Conservation (phyloP, 169 alveolate species). For the Cyclospora cayetanensis region DNA sequence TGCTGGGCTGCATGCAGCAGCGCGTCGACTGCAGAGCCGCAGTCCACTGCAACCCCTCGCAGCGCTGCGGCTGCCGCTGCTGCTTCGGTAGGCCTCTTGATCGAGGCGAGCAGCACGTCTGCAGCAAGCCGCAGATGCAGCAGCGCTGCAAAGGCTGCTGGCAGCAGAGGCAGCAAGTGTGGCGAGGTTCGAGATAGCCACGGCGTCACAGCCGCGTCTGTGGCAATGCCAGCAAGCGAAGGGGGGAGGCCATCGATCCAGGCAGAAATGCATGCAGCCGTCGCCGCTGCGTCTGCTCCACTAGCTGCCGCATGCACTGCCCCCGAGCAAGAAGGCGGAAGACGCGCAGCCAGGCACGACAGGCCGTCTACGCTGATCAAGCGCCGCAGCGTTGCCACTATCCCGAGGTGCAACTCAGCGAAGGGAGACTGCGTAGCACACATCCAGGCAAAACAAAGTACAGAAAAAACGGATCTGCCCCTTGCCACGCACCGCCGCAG, state of each 20-base stretch:
- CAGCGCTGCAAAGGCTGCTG: constrained; percentile 57
- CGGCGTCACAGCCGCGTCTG: constrained; percentile 30
- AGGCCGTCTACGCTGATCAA: constrained; percentile 41
- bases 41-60: constrained; percentile 38
- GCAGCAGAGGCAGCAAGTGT: constrained; percentile 44
- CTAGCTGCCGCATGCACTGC: not conserved
- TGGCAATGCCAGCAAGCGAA: constrained; percentile 47
- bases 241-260: constrained; percentile 35
- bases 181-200: constrained; percentile 39
- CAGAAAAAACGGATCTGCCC: too few relatives aligned
- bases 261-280: not conserved
- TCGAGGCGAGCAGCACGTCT: constrained; percentile 19
- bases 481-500: not conserved
- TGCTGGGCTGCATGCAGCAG: constrained; percentile 46
- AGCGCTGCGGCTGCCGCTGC: constrained; percentile 54
- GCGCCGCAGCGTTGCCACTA: constrained; percentile 36
- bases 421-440: not conserved
- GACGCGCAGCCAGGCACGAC: constrained; percentile 37
- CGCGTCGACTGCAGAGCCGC: constrained; percentile 33
- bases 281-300: not conserved
- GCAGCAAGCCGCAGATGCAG: constrained; percentile 55
- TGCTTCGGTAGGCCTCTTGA: constrained; percentile 9
- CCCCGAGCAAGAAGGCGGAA: too few relatives aligned
- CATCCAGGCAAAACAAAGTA: not conserved
- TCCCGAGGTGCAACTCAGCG: not conserved